phyloP scores from a whole-genome alignment of 2,329 filamentous ascomycete species.

The Nemania sp. region DNA sequence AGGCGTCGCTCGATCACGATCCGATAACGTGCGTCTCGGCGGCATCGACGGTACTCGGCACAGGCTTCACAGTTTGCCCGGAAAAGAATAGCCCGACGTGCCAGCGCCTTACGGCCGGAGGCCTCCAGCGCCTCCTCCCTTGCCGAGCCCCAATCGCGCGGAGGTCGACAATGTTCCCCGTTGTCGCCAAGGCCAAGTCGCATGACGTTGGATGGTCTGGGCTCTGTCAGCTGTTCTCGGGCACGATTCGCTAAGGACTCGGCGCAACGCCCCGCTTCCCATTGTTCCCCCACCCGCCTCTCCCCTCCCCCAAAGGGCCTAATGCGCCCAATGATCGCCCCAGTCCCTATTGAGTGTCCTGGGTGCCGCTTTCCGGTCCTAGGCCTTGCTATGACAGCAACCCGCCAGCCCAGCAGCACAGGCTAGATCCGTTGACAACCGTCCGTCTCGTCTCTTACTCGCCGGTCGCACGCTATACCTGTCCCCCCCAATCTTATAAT shows the following conservation, averaged over 20 bases:
- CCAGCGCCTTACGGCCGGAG: conserved; percentile 8
- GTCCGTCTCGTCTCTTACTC: conserved; percentile 6
- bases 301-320: conserved; percentile 8
- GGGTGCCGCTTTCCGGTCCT: conserved; percentile 7
- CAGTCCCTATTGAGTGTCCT: background rate
- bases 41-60: background rate
- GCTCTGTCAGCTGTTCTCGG: conserved; percentile 15
- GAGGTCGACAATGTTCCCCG: conserved; percentile 16
- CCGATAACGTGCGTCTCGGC: conserved; percentile 4
- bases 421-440: conserved; percentile 9
- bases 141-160: background rate
- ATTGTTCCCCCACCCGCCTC: conserved; percentile 13
- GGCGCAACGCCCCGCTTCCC: conserved; percentile 24
- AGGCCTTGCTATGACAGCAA: conserved; percentile 8
- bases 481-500: conserved; percentile 13
- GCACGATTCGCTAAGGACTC: conserved; percentile 26
- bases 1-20: conserved; percentile 1
- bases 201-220: conserved; percentile 25
- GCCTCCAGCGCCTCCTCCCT: conserved; percentile 12
- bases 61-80: conserved; percentile 13
- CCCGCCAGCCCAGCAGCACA: conserved; percentile 15
- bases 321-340: background rate
- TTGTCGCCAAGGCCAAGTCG: conserved; percentile 24
- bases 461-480: background rate
- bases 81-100: conserved; percentile 4